Conservation (phyloP, 2,329 filamentous ascomycete genomes). For the Aspergillus fumigatus region DNA sequence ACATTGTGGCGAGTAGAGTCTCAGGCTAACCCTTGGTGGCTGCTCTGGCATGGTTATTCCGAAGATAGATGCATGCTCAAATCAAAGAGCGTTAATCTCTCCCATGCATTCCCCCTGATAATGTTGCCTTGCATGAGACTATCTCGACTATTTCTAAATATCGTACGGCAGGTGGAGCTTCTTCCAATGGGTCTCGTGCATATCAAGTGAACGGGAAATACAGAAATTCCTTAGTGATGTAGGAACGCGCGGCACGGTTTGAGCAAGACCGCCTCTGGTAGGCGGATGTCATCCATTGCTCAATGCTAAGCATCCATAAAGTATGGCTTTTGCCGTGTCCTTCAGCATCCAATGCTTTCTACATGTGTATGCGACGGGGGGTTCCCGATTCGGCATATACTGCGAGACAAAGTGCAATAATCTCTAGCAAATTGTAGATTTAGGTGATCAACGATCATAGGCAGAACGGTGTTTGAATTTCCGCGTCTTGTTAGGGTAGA, state of each 20-base stretch:
- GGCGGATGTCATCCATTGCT: not conserved
- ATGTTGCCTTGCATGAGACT: not conserved
- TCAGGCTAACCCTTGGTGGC: conserved; percentile 4
- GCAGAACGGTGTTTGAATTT: not conserved
- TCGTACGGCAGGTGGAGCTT: not conserved
- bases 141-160: not conserved
- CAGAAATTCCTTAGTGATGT: not conserved
- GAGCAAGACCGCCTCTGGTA: not conserved
- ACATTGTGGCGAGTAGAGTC: conserved; percentile 14
- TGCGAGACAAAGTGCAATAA: not conserved
- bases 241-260: not conserved
- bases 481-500: not conserved
- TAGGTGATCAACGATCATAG: not conserved
- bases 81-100: not conserved
- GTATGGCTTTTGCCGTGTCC: not conserved
- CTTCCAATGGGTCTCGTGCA: not conserved
- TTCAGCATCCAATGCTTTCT: not conserved
- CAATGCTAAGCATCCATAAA: not conserved
- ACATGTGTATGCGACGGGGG: not conserved
- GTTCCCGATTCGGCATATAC: not conserved
- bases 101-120: not conserved
- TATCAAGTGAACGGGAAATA: not conserved
- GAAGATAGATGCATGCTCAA: not conserved
- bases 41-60: not conserved
- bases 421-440: not conserved